A percentile compares a stretch with the other conserved stretches of the same genome.
Evolutionary conservation across 179 eudicot species (phyloP).

Genomic region (Amaranthus tricolor): DNA sequence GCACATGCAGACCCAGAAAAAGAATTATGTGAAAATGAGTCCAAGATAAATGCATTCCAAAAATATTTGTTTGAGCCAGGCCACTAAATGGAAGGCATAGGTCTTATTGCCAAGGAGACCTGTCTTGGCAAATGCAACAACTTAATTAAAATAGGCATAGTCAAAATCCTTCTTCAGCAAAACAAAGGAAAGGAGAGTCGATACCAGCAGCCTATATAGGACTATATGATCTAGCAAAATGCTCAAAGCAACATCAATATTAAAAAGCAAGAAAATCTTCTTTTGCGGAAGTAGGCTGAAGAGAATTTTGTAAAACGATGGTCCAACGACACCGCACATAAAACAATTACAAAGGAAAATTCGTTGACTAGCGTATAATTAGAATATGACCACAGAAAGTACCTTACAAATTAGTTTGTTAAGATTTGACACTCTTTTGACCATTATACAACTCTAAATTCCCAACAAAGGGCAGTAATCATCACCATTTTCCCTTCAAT

Average conservation of each 20-base stretch:
- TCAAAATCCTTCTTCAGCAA: not conserved
- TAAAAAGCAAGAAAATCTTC: not conserved
- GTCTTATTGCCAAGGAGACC: not conserved
- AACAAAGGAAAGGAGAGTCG: not conserved
- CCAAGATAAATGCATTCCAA: not conserved
- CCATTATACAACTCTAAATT: not conserved
- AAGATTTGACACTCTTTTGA: not conserved
- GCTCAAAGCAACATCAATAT: not conserved
- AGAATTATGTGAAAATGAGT: not conserved
- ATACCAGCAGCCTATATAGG: not conserved
- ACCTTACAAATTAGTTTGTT: not conserved
- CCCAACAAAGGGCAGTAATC: not conserved
- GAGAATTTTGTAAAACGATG: too few species aligned
- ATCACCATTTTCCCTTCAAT: not conserved
- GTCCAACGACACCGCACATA: not conserved
- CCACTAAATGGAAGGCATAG: not conserved
- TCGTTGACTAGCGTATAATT: not conserved
- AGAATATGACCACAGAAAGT: not conserved
- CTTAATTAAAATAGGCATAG: not conserved
- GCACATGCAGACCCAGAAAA: not conserved
- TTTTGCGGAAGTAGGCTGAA: too few species aligned
- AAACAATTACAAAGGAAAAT: not conserved
- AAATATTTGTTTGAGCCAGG: not conserved
- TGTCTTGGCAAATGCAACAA: not conserved
- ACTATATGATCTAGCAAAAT: not conserved